A percentile compares a stretch with the other conserved stretches of the same genome.
These are phyloP conservation scores for Iberis pinnata DNA, from an alignment of 345 rosid genomes.

Conservation along the genomic window DNA sequence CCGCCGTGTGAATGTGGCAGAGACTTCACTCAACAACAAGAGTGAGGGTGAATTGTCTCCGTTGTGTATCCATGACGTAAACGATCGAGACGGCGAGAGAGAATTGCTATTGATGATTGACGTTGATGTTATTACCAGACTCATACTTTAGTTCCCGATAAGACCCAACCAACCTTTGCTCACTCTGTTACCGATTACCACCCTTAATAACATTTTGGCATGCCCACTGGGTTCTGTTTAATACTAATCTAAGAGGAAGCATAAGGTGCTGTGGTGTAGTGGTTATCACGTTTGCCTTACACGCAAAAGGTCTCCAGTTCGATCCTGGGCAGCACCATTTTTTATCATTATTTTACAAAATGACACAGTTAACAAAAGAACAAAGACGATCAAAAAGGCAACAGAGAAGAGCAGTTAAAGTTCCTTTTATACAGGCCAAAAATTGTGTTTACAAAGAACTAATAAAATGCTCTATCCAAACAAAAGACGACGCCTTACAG, in stretches of 20 bases:
- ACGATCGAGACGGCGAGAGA: conserved; percentile 26
- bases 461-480: conserved; percentile 33
- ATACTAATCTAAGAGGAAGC: too few relatives aligned
- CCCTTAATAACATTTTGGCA: too few relatives aligned
- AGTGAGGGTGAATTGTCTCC: conserved; percentile 12
- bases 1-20: conserved; percentile 5
- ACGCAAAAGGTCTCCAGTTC: conserved; percentile 28
- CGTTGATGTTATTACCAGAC: conserved; percentile 25
- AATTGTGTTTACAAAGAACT: not conserved
- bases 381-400: too few relatives aligned
- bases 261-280: conserved; percentile 31
- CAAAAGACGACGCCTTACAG: conserved; percentile 64
- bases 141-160: conserved; percentile 23
- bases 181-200: not conserved
- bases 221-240: too few relatives aligned
- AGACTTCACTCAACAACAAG: not conserved
- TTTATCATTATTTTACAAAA: too few relatives aligned
- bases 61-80: not conserved
- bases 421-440: conserved; percentile 4
- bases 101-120: conserved; percentile 24
- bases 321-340: conserved; percentile 27
- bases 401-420: too few relatives aligned
- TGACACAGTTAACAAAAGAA: too few relatives aligned
- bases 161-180: not conserved
- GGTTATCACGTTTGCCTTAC: conserved; percentile 34